Base-by-base conservation (phyloP, 257 asterid genomes). In the Nicotiana tabacum region DNA sequence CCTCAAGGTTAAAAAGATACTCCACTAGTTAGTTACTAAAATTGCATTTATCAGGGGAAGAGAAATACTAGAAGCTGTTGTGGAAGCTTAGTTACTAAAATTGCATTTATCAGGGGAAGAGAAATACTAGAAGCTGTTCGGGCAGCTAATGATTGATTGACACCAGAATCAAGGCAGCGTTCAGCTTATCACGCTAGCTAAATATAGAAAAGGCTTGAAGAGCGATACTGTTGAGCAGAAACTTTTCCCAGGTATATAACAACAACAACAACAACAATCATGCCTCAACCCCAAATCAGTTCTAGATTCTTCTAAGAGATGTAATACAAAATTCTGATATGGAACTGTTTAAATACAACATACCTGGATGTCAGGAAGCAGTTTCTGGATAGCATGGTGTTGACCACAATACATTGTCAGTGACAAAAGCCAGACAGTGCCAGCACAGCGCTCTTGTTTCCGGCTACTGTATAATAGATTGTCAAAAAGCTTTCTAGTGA, bases 331-430 rank as follows among this genome's bases (percentile, higher is more conserved):
- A 15, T 74, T 27, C 51, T 74, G 64, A 24, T 48, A 27, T 27
- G 64, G 43, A 51, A 74, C 43, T 74, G 27, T 74, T 15, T 74
- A 35, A 83, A 85, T 79, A 85, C 87, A 87, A 84, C 27, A 74
- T 51, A 96, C 99, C 98, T 96, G 99, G 88, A 96, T 93, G 81
- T 94, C 97, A 58, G 98, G 98, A 91, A 96, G 99, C 92, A 96
- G 87, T 82, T 92, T 79, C 90, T 96, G 99, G 87, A 94, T 87
- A 51, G 90, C 89, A 78, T 86, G 83, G 87, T 96, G 95, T 68
- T 88, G 95, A 83, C 99, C 98, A 81, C 98, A 96, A 82, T 94
- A 96, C 88, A 96, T 88, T 76, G 96, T 90, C 60, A 96, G 94
- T 82, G 98, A 96, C 80, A 96, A 84, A 66, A 96, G 89, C 99